These are phyloP conservation scores for Hypsizygus ulmarius DNA, from an alignment of 1,284 basidiomycete species.

Conservation along the genomic window DNA sequence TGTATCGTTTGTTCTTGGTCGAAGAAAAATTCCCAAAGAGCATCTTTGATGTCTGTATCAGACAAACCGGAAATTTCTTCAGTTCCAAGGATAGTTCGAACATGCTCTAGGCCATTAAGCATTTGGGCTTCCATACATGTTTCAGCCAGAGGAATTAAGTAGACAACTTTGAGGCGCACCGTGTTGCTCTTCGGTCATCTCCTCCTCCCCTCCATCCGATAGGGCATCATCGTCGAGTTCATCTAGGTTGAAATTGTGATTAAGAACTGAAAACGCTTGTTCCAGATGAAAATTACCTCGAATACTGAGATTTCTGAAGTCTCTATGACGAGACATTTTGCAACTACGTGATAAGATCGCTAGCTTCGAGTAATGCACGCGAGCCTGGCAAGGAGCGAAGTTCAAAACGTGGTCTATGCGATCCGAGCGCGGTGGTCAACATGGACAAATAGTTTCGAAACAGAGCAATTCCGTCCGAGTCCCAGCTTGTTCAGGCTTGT, in stretches of 20 bases:
- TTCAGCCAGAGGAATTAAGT: neutral
- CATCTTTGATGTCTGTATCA: slow-evolving; percentile 76
- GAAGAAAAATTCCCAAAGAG: slow-evolving; percentile 89
- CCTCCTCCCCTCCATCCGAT: slow-evolving; percentile 69
- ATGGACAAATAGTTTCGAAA: slow-evolving; percentile 8
- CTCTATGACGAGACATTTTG: slow-evolving; percentile 85
- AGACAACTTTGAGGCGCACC: slow-evolving; percentile 37
- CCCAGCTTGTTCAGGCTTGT: neutral
- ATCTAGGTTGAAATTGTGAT: slow-evolving; percentile 40
- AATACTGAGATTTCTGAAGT: slow-evolving; percentile 86
- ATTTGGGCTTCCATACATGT: slow-evolving; percentile 58
- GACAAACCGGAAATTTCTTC: slow-evolving; percentile 64
- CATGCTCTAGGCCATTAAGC: slow-evolving; percentile 64
- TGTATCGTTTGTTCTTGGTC: slow-evolving; percentile 77
- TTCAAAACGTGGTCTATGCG: neutral
- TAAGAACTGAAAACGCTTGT: slow-evolving; percentile 2
- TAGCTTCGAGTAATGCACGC: neutral
- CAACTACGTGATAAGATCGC: neutral
- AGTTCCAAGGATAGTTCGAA: slow-evolving; percentile 67
- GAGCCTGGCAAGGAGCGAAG: neutral
- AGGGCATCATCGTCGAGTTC: slow-evolving; percentile 73
- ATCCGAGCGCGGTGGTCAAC: neutral
- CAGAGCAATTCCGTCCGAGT: slow-evolving; percentile 17
- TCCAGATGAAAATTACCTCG: slow-evolving; percentile 52
- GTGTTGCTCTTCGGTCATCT: slow-evolving; percentile 68